Evolutionary conservation across 208 protist species (phyloP).

Genomic region (Trichomonas gallinae): DNA sequence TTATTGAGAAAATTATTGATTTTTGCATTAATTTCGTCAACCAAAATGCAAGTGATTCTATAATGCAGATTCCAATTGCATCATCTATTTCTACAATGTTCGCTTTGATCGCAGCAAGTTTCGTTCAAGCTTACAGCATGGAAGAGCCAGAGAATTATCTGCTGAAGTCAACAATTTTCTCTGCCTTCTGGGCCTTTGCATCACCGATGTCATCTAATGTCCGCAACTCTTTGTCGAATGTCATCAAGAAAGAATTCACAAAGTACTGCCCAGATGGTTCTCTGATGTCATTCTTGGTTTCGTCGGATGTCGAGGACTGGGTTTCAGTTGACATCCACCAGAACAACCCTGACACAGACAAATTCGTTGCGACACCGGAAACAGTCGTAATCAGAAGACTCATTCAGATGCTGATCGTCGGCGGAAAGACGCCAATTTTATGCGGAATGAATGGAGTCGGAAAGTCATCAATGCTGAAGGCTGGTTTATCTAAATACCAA

Average conservation of each 20-base stretch:
- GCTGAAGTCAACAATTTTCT: neutral
- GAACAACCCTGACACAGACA: neutral
- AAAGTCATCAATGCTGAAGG: slow-evolving; percentile 90
- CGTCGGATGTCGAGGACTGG: neutral
- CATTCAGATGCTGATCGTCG: neutral
- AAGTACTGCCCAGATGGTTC: neutral
- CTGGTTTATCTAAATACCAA: slow-evolving; percentile 63
- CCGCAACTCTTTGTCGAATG: neutral
- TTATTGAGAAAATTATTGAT: neutral
- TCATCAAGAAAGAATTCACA: neutral
- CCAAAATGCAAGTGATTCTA: neutral
- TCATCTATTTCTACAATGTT: neutral
- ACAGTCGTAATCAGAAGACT: neutral
- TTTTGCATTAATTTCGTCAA: neutral
- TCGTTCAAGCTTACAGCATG: neutral
- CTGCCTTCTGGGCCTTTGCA: neutral
- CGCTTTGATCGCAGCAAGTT: neutral
- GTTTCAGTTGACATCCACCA: neutral
- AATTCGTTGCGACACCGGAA: neutral
- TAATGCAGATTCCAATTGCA: neutral
- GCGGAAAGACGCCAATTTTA: slow-evolving; percentile 66
- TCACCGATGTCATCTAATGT: neutral
- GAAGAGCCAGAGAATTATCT: neutral
- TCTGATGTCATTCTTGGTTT: neutral
- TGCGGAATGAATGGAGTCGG: slow-evolving; percentile 70